Base-by-base conservation (phyloP, 2,329 filamentous ascomycete species). In the Ophiobolus disseminans region DNA sequence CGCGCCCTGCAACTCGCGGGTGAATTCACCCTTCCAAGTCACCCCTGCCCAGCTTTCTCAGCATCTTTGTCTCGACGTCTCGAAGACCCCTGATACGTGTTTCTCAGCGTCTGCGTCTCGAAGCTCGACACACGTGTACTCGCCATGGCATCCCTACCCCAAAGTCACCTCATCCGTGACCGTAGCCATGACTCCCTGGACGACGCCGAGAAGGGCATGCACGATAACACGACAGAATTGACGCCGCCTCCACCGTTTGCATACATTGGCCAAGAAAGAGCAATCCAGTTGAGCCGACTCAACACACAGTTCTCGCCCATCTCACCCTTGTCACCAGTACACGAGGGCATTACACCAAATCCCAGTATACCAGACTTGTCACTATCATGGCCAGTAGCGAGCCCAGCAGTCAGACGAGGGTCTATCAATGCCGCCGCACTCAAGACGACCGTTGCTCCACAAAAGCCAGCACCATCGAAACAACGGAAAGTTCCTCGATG, bases 121-220 rank as follows among this genome's bases (percentile, higher is more conserved):
- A 60, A 35, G 40, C 42, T 43, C 28, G 20, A 42, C 41, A 48
- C 32, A 19, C 40, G 48, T 38, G 14, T 35, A 28, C 35, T 48
- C 51, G 64, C 48, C 39, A 69, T 70, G 67, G 54, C 48, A 34
- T 41, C 32, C 41, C 50, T 55, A 53, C 53, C 60, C 34, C 46
- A 55, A 44, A 57, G 40, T 48, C 45, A 57, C 34, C 50, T 57
- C 39, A 26, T 45, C 32, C 50, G 40, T 45, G 35, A 45, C 16
- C 47, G 45, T 21, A 68, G 60, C 47, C 48, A 58, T 11, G 54
- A 66, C 50, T 64, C 65, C 13, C 38, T 69, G 21, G 60, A 66
- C 39, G 64, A 69, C 58, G 66, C 67, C 26, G 68, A 72, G 48
- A 69, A 70, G 51, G 68, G 68, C 37, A 60, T 70, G 34, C 61